Conservation (phyloP, 2,329 filamentous ascomycete genomes). For the Epichloe hybrida region DNA sequence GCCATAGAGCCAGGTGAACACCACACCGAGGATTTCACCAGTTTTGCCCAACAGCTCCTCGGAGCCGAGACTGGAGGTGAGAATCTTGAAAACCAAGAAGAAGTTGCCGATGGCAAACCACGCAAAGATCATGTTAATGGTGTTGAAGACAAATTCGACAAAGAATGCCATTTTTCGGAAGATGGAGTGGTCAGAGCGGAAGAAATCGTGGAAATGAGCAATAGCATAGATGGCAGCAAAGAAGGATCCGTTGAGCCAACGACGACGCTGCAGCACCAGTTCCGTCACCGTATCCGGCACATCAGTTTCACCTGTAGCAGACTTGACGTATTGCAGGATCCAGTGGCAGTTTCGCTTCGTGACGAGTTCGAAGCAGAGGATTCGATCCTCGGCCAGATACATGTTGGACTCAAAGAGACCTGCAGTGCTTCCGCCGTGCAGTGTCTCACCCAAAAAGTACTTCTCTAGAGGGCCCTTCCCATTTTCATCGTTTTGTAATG, state of each 20-base stretch:
- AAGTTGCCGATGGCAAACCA: constrained; percentile 99
- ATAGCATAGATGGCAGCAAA: constrained; percentile 94
- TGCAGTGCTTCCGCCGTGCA: constrained; percentile 80
- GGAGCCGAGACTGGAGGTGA: constrained; percentile 72
- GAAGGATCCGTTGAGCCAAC: constrained; percentile 97
- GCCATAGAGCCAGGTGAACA: constrained; percentile 95
- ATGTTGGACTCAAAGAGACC: constrained; percentile 98
- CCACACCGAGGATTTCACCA: constrained; percentile 68
- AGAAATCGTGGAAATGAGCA: constrained; percentile 91
- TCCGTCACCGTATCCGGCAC: constrained; percentile 90
- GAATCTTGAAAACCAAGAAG: constrained; percentile 95
- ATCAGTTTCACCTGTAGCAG: constrained; percentile 90
- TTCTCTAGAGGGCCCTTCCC: constrained; percentile 86
- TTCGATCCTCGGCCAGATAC: constrained; percentile 97
- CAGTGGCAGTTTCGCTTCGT: constrained; percentile 95
- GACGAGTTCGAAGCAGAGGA: constrained; percentile 95
- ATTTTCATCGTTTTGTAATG: constrained; percentile 92
- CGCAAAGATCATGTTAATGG: constrained; percentile 92
- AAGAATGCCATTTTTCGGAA: constrained; percentile 81
- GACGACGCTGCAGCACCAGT: constrained; percentile 85
- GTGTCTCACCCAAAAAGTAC: constrained; percentile 95
- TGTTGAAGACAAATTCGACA: constrained; percentile 88
- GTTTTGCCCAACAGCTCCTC: constrained; percentile 56
- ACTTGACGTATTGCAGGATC: constrained; percentile 98
- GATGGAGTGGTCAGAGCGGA: constrained; percentile 80